Evolutionary conservation across 139 green algal genomes (phyloP).

Genomic region (Eudorina sp.): DNA sequence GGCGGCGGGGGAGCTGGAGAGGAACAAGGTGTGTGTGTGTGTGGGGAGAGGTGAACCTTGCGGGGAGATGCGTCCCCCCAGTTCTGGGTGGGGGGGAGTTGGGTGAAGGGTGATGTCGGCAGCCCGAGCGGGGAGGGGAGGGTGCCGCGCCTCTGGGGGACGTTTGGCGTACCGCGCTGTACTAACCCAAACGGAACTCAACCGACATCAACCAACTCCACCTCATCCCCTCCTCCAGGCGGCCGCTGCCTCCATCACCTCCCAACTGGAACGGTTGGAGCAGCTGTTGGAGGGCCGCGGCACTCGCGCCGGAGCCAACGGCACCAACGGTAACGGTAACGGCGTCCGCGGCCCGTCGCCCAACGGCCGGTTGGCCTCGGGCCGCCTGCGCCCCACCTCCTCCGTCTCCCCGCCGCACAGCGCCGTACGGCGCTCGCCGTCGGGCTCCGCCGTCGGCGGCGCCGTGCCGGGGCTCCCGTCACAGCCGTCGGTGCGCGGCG

Average conservation of each 20-base stretch:
- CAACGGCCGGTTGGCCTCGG: not conserved
- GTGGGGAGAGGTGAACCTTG: too few relatives aligned
- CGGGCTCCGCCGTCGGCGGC: not conserved
- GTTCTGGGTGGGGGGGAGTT: too few relatives aligned
- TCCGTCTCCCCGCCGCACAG: not conserved
- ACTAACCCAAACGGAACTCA: too few relatives aligned
- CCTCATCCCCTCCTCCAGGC: not conserved
- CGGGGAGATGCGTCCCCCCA: too few relatives aligned
- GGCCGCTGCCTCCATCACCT: conserved; percentile 15
- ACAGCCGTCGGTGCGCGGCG: not conserved
- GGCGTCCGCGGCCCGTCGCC: not conserved
- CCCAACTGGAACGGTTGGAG: conserved; percentile 50
- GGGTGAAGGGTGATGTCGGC: too few relatives aligned
- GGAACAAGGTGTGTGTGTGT: conserved; percentile 47
- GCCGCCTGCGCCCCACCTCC: not conserved
- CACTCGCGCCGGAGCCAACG: not conserved
- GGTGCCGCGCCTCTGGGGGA: too few relatives aligned
- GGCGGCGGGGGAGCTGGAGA: conserved; percentile 53
- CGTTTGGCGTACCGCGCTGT: too few relatives aligned
- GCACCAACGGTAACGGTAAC: not conserved
- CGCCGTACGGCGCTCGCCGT: not conserved
- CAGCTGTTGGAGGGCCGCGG: conserved; percentile 31
- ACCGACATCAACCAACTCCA: too few relatives aligned
- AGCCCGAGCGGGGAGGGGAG: too few relatives aligned
- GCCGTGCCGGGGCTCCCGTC: conserved; percentile 37